Percentiles rank a stretch among this genome's conserved stretches.
Evolutionary conservation across 2,329 filamentous ascomycete genomes (phyloP).

Genomic region (Diplodia corticola): DNA sequence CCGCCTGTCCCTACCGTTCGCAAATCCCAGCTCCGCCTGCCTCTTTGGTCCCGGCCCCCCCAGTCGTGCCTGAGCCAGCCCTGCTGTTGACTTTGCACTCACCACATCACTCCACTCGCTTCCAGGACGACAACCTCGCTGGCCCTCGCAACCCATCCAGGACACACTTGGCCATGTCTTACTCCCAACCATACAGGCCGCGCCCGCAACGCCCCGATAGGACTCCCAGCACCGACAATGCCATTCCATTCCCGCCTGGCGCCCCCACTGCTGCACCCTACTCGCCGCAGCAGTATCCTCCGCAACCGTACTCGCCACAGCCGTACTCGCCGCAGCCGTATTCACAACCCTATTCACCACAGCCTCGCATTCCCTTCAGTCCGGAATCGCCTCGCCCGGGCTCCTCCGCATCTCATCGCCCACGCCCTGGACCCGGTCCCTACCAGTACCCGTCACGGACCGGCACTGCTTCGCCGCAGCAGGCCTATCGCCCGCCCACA

Average conservation of each 20-base stretch:
- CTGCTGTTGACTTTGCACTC: neutral
- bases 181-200: neutral
- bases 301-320: neutral
- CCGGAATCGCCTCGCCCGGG: neutral
- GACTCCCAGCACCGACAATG: slow-evolving; percentile 17
- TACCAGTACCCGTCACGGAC: neutral
- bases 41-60: neutral
- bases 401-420: neutral
- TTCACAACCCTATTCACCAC: neutral
- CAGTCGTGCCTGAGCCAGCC: neutral
- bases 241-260: neutral
- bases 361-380: slow-evolving; percentile 5
- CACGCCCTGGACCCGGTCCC: neutral
- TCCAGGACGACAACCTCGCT: neutral
- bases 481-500: neutral
- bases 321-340: neutral
- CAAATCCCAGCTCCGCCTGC: neutral
- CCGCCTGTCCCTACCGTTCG: neutral
- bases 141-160: neutral
- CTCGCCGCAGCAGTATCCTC: too few relatives aligned
- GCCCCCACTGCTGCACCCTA: neutral
- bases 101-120: neutral
- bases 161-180: slow-evolving; percentile 2
- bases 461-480: neutral
- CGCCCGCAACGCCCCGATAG: slow-evolving; percentile 10